Base-by-base conservation (phyloP, 1,139 yeast genomes). In the Komagataea norvegica region DNA sequence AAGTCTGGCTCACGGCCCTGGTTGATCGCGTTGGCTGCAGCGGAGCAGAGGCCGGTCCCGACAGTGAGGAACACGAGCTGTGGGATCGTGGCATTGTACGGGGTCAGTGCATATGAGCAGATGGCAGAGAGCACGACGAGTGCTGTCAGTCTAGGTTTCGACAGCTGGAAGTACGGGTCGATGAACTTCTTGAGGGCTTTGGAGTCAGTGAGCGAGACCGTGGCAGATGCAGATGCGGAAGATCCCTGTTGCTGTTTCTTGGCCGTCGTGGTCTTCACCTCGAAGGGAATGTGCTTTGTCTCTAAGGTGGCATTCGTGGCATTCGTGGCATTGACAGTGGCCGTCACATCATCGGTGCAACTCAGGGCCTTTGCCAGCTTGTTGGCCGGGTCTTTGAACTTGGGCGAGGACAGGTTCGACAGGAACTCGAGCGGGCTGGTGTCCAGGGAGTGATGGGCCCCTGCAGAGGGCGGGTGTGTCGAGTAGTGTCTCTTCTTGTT, bases 1-100 rank as follows among this genome's bases (percentile, higher is more conserved):
- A 77, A 91, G 21, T 77, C 83, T 7, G 96, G 95, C 60, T 91
- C 99, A 46, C 98, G 70, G 2, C 89, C 97, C 95, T 89, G 91
- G 57, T 91, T 91, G 37, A 91, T 87, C 3, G 97, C 95, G 61
- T 91, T 91, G 2, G 99, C 99, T 3, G 96, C 79, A 8, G 95
- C 94, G 0, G 96, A 87, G 49, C 94, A 76, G 32, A 91, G 63
- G 1, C 91, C 77, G 0, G 97, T 91, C 13, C 99, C 99, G 0
- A 73, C 59, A 0, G 96, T 85, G 26, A 91, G 66, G 48, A 79
- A 78, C 29, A 83, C 51, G 30, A 91, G 68, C 49, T 86, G 81
- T 9, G 77, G 67, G 2, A 91, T 60, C 1, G 94, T 77, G 2
- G 89, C 77, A n/a, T 68, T 65, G 47, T 73, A 72, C 1, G 98